Evolutionary conservation across 169 alveolate species (phyloP).

Genomic region (Plasmodium inui): DNA sequence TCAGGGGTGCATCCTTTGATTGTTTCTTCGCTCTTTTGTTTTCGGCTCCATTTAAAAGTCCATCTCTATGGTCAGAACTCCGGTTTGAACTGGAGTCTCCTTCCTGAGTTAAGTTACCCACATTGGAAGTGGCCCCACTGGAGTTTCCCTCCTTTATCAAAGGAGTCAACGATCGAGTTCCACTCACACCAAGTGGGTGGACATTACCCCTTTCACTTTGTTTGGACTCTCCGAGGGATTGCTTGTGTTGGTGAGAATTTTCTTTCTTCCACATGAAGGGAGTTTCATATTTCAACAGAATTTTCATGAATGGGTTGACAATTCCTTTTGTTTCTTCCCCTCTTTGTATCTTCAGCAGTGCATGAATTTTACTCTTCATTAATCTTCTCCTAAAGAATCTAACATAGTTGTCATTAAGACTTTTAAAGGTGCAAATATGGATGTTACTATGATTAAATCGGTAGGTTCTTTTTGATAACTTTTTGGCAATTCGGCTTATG

Average conservation of each 20-base stretch:
- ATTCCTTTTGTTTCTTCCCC: neutral
- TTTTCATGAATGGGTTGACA: neutral
- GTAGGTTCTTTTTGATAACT: neutral
- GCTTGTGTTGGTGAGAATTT: neutral
- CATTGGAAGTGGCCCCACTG: neutral
- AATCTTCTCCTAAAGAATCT: neutral
- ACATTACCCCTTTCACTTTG: neutral
- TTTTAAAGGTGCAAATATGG: neutral
- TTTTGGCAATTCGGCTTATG: neutral
- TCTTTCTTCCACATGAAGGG: neutral
- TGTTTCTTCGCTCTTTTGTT: neutral
- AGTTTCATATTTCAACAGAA: neutral
- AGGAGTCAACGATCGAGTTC: neutral
- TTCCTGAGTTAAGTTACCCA: neutral
- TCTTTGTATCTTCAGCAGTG: neutral
- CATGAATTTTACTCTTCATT: neutral
- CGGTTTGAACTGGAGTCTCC: neutral
- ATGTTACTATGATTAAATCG: neutral
- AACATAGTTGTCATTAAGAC: neutral
- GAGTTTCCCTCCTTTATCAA: neutral
- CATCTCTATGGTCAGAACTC: neutral
- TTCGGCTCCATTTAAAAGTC: neutral
- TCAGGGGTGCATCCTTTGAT: neutral
- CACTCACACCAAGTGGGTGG: neutral
- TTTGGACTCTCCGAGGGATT: neutral